Percentiles rank a stretch among this genome's conserved stretches.
phyloP scores from a whole-genome alignment of 192 early-diverging fungal species.

The Coemansia sp. region DNA sequence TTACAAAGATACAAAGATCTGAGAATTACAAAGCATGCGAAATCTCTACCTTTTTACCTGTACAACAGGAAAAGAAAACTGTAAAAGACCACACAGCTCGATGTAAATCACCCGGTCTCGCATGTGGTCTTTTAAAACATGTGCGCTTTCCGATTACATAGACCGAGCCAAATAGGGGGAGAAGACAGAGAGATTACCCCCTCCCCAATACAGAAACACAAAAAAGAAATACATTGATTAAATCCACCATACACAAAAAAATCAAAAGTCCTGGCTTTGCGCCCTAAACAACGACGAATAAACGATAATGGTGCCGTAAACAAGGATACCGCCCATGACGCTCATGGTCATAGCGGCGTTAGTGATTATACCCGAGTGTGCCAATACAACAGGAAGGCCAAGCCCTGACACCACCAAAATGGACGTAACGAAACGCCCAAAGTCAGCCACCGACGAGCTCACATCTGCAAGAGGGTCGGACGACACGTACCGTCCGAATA shows the following conservation, averaged over 20 bases:
- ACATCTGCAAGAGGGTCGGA: slow-evolving; percentile 71
- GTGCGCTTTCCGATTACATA: too few species aligned
- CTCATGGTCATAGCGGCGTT: slow-evolving; percentile 87
- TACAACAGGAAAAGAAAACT: too few species aligned
- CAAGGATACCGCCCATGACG: slow-evolving; percentile 83
- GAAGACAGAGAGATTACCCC: too few species aligned
- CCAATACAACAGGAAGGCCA: slow-evolving; percentile 75
- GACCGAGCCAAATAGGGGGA: too few species aligned
- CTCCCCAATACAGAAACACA: not conserved
- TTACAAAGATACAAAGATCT: too few species aligned
- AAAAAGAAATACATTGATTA: not conserved
- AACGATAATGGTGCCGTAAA: slow-evolving; percentile 85
- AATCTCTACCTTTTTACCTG: too few species aligned
- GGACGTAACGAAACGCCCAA: slow-evolving; percentile 84
- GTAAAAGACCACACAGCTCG: too few species aligned
- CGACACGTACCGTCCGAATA: slow-evolving; percentile 73
- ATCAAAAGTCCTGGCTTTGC: slow-evolving; percentile 35
- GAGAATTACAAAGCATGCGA: too few species aligned
- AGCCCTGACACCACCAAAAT: slow-evolving; percentile 92
- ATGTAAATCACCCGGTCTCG: too few species aligned
- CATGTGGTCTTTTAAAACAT: too few species aligned
- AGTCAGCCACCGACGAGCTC: slow-evolving; percentile 61
- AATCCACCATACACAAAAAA: too few species aligned
- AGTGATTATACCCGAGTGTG: slow-evolving; percentile 82
- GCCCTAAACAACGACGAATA: slow-evolving; percentile 51